Evolutionary conservation across 345 rosid species (phyloP).

Genomic region (Salix viminalis): DNA sequence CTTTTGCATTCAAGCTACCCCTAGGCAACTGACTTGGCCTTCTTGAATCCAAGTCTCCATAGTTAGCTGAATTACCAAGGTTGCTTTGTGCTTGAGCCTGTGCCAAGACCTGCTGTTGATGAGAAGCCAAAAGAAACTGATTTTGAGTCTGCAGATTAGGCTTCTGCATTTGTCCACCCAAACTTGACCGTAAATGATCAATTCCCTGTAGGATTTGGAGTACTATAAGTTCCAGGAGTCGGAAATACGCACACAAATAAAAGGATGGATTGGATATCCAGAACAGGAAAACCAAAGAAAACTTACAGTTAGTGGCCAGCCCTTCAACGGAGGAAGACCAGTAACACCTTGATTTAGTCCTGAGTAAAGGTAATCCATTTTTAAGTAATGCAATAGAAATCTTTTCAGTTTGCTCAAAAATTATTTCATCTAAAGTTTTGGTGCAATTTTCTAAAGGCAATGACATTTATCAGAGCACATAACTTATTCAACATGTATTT

Average conservation of each 20-base stretch:
- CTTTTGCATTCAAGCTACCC: constrained; percentile 44
- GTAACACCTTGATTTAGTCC: constrained; percentile 53
- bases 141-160: constrained; percentile 42
- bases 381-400: background rate
- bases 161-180: constrained; percentile 53
- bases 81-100: constrained; percentile 47
- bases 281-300: background rate
- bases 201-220: constrained; percentile 37
- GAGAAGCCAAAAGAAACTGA: constrained; percentile 51
- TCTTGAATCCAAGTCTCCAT: constrained; percentile 47
- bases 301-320: constrained; percentile 70
- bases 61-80: constrained; percentile 42
- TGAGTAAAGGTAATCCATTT: constrained; percentile 5
- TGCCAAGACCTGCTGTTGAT: constrained; percentile 53
- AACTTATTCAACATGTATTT: no score
- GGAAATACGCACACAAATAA: background rate
- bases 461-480: no score
- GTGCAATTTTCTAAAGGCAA: no score
- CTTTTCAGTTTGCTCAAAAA: background rate
- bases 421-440: no score
- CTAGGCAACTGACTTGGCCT: constrained; percentile 45
- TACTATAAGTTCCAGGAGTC: background rate
- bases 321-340: constrained; percentile 64
- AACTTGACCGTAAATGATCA: constrained; percentile 45
- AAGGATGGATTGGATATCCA: background rate